A percentile compares a stretch with the other conserved stretches of the same genome.
Conservation (phyloP, 2,329 filamentous ascomycete genomes). For the Tolypocladium inflatum region DNA sequence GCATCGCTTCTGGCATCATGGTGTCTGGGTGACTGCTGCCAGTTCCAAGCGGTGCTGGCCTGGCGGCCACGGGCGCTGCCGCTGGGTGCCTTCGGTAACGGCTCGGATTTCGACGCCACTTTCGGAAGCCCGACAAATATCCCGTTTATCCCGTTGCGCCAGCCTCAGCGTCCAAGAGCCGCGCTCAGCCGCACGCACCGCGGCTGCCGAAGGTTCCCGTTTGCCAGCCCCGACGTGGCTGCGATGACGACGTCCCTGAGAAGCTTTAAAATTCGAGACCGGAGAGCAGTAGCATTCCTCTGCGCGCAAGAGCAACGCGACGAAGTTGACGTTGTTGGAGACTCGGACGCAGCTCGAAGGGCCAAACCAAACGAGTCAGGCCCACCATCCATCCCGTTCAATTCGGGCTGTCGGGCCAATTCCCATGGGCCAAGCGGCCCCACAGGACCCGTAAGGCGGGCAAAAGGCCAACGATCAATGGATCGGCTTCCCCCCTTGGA, state of each 20-base stretch:
- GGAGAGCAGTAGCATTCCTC: background rate
- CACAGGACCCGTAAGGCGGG: background rate
- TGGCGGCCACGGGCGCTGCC: background rate
- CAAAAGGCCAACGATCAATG: background rate
- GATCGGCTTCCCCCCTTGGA: background rate
- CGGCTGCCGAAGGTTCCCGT: background rate
- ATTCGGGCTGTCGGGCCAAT: background rate
- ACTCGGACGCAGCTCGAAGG: background rate
- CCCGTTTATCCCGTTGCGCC: background rate
- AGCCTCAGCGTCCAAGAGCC: background rate
- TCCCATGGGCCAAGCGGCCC: background rate
- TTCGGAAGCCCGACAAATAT: background rate
- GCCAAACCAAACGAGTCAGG: background rate
- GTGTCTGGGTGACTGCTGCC: background rate
- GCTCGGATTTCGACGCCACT: slow-evolving; percentile 1
- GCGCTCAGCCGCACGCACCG: background rate
- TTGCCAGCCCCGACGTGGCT: background rate
- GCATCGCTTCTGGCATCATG: background rate
- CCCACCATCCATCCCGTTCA: background rate
- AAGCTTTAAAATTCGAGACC: background rate
- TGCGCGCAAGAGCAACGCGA: background rate
- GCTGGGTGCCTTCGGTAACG: background rate
- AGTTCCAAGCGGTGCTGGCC: background rate
- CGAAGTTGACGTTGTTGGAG: background rate
- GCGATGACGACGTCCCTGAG: background rate